Base-by-base conservation (phyloP, 2,329 filamentous ascomycete genomes). In the Pseudopithomyces chartarum region DNA sequence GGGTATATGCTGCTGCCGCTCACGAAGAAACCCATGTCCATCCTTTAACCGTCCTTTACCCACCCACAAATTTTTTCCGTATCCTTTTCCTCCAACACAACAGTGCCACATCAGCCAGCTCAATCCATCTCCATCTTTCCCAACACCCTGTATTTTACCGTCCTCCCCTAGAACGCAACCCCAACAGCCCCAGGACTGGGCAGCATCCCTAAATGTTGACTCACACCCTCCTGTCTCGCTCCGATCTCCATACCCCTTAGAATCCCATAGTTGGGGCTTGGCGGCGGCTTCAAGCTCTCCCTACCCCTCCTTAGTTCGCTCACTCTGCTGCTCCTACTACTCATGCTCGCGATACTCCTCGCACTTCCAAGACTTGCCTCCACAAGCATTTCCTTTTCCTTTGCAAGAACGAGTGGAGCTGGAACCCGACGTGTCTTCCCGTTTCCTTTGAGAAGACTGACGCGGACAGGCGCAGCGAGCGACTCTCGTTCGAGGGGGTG, bases 191-290 rank as follows among this genome's bases (percentile, higher is more conserved):
- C 54, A 1, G 65, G 61, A 36, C 62, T 68, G 23, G 54, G 52
- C 47, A 55, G 47, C 38, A 56, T 55, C 10, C 50, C 55, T 22
- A 23, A 36, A 34, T 56, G 22, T 61, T 60, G 48, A 15, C 57
- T 36, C 6, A 65, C 61, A 1, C 55, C 46, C 51, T 54, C 45
- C 46, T 38, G 15, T 10, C 39, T 19, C 52, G 63, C 66, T 12
- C 56, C 55, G 49, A 73, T 67, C 53, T 75, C 72, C 69, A 72
- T 73, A 1, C 71, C 72, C 19, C 58, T 60, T 51, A 75, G 53
- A 0, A 74, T 43, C 12, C 62, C 59, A 39, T 65, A 68, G 15
- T 67, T 56, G 1, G 72, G 71, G 7, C 67, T 71, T 34, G 55
- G 54, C 1, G 70, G 71, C 6, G 70, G 70, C 50, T 67, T 70